Percentiles rank a stretch among this genome's conserved stretches.
phyloP scores from a whole-genome alignment of 371 early-diverging fungal species.

The Mortierella sp. region DNA sequence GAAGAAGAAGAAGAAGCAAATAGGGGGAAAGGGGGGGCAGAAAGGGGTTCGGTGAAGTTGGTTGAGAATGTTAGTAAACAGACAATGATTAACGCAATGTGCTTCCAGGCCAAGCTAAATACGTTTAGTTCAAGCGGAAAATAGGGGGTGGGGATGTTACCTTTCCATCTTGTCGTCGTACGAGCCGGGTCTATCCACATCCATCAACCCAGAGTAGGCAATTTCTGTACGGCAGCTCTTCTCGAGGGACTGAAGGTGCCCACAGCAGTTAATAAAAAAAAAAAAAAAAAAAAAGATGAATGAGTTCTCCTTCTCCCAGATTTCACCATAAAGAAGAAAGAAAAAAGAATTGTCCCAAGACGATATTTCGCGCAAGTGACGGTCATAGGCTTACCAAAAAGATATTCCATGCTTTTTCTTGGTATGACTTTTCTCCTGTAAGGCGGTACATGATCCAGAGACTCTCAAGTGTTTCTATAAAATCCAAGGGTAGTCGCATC shows the following conservation, averaged over 20 bases:
- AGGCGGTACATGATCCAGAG: conserved; percentile 78
- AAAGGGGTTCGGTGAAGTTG: not conserved
- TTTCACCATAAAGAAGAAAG: too few species aligned
- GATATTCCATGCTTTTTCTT: conserved; percentile 81
- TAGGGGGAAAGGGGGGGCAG: not conserved
- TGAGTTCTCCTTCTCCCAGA: not conserved
- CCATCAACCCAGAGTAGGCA: conserved; percentile 70
- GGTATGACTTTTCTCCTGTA: conserved; percentile 78
- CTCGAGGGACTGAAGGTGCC: conserved; percentile 64
- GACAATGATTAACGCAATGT: conserved; percentile 6
- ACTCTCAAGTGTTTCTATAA: conserved; percentile 78
- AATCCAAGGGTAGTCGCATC: conserved; percentile 32
- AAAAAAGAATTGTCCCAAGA: too few species aligned
- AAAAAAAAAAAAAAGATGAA: not conserved
- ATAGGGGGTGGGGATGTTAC: too few species aligned
- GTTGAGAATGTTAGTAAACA: not conserved
- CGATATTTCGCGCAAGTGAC: too few species aligned
- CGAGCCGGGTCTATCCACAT: conserved; percentile 60
- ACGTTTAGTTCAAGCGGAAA: not conserved
- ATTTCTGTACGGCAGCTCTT: conserved; percentile 66
- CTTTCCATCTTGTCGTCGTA: conserved; percentile 54
- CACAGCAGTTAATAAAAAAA: not conserved
- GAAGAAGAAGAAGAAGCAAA: not conserved
- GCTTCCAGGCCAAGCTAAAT: conserved; percentile 29
- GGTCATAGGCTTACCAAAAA: conserved; percentile 62